Evolutionary conservation across 352 stramenopile genomes (phyloP), one percentile per base, ranked within the genome.

Genomic region (Pythium rhizo-oryzae): DNA sequence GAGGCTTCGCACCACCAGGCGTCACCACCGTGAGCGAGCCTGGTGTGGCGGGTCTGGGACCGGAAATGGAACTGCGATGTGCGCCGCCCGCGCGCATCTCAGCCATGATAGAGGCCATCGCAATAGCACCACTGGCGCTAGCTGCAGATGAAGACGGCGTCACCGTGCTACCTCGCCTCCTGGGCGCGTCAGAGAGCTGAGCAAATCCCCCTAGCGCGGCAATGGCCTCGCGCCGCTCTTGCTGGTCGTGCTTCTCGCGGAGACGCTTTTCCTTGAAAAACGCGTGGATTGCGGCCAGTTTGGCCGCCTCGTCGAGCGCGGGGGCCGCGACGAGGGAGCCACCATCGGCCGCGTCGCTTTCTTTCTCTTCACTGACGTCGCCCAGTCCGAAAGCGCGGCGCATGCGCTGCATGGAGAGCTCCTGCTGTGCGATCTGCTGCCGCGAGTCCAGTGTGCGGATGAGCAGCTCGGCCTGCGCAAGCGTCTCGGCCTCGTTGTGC

Each of bases 251-350:
- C 39, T 74, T 72, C 49, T 82, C 77, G 4, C 55, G 30, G 5
- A 70, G 67, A 21, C 71, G 70, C 39, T 87, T 83, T 41, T 90
- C 76, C 12, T 60, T 64, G 39, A 88, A 90, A 51, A 84, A 84
- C 1, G 71, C 71, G 15, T 79, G 71, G 9, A 84, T 72, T 1
- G 75, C 65, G 30, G 64, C 78, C 35, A 70, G 70, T 57, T 69
- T 71, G 37, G 55, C 71, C 0, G 46, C 21, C 6, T 13, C 23
- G 13, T 65, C 46, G 1, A 46, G 4, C 8, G 23, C 28, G 3
- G 41, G 18, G 5, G 46, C 9, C 18, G 41, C 28, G 28, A 2
- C 28, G 28, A 7, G 28, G 28, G 28, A 33, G 28, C 6, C 28
- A 6, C 6, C 28, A 33, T 6, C 28, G 28, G 28, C 28, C 6